Evolutionary conservation across 495 filamentous ascomycete species (phyloP).

Genomic region (Thozetella sp.): DNA sequence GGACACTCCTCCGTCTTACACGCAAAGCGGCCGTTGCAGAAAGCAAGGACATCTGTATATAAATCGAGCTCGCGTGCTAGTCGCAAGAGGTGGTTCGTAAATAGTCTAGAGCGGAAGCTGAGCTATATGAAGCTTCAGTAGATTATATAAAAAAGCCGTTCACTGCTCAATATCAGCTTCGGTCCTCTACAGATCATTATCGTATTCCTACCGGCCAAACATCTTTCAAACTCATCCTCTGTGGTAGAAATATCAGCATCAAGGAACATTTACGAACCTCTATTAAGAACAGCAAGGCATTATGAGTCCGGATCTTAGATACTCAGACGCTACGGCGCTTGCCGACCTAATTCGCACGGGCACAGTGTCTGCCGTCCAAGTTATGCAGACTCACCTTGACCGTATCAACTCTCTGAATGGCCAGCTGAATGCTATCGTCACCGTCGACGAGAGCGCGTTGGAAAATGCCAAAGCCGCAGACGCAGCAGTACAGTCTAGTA

Average conservation of each 20-base stretch:
- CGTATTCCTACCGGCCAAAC: background rate
- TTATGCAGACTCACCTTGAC: background rate
- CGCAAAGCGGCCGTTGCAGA: no score
- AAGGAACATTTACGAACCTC: background rate
- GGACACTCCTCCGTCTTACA: no score
- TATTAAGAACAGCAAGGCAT: background rate
- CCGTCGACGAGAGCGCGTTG: background rate
- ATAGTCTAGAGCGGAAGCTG: background rate
- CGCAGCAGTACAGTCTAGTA: background rate
- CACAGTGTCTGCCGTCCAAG: background rate
- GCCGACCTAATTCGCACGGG: background rate
- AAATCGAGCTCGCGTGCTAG: no score
- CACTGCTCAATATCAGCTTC: background rate
- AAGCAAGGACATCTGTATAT: no score
- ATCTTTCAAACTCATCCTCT: background rate
- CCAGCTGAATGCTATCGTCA: background rate
- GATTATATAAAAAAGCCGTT: background rate
- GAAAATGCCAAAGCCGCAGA: background rate
- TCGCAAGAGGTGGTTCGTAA: no score
- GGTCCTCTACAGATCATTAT: background rate
- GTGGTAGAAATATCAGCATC: background rate
- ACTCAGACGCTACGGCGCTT: background rate
- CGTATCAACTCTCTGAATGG: background rate
- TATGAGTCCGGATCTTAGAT: background rate
- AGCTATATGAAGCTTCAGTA: background rate